These are phyloP conservation scores for Entomophthora muscae DNA, from an alignment of 371 early-diverging fungal species.

Conservation along the genomic window DNA sequence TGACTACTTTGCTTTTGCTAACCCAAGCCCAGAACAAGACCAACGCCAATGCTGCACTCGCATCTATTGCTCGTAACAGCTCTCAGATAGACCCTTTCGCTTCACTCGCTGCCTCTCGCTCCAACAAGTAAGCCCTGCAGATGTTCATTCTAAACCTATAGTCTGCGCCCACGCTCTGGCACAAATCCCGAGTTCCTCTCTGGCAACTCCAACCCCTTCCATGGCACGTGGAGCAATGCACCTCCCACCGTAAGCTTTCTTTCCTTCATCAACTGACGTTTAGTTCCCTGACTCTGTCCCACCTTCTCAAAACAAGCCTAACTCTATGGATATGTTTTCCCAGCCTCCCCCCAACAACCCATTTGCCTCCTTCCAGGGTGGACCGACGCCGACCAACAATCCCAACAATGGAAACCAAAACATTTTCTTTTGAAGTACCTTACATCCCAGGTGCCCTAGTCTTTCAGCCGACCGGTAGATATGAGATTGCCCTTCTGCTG, in stretches of 20 bases:
- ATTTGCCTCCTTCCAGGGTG: neutral
- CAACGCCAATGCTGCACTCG: conserved; percentile 4
- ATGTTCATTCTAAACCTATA: neutral
- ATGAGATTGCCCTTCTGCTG: too few relatives aligned
- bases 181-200: neutral
- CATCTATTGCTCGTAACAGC: conserved; percentile 7
- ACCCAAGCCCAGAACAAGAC: neutral
- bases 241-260: neutral
- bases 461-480: too few relatives aligned
- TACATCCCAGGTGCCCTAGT: too few relatives aligned
- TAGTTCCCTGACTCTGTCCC: neutral
- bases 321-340: neutral
- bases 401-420: neutral
- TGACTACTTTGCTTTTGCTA: neutral
- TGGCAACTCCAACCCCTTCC: conserved; percentile 4
- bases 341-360: neutral
- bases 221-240: conserved; percentile 6
- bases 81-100: conserved; percentile 6
- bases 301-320: neutral
- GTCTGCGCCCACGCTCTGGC: neutral
- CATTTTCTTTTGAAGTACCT: neutral
- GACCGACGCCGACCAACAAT: neutral
- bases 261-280: neutral
- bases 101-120: neutral
- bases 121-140: neutral